Evolutionary conservation across 202 grass and related monocot genomes (phyloP), one percentile per base, ranked within the genome.

Genomic region (Eragrostis tef): DNA sequence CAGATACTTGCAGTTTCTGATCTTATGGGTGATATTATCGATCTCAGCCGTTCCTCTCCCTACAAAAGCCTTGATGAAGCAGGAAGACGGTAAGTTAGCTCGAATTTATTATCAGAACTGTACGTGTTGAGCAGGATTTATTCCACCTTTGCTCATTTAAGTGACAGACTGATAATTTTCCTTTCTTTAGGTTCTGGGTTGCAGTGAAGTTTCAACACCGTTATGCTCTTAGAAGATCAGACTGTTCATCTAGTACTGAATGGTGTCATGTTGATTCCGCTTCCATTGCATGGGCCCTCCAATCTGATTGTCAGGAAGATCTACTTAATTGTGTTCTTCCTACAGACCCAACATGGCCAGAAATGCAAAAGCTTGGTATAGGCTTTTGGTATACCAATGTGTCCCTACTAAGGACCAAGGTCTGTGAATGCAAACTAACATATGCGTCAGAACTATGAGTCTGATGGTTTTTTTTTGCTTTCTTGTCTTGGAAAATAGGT

Each of bases 241-340:
- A 73, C 56, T 41, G 73, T 81, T 70, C 74, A 71, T 85, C 79
- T 84, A 64, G 58, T 49, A 76, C 48, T 67, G 85, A 94, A 84
- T 46, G 58, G 34, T 81, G 78, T 59, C 36, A 26, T 77, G 45
- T 94, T 69, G 79, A 89, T 90, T 94, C 92, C 67, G 64, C 84
- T 84, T 91, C 89, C 50, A 84, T 94, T 79, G 90, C 90, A 47
- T 94, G 94, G 94, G 94, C 94, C 29, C 84, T 93, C 81, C 94
- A 94, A 79, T 94, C 94, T 89, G 90, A 93, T 72, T 98, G 94
- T 81, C 92, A 98, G 82, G 92, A 94, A 79, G 94, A 98, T 93
- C 90, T 98, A 53, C 94, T 98, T 79, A 94, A 87, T 88, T 93
- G 85, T 71, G 71, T 94, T 82, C 88, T 98, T 84, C 82, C 94